A percentile compares a stretch with the other conserved stretches of the same genome.
Evolutionary conservation across 306 rosid species (phyloP).

Genomic region (Citrullus amarus): DNA sequence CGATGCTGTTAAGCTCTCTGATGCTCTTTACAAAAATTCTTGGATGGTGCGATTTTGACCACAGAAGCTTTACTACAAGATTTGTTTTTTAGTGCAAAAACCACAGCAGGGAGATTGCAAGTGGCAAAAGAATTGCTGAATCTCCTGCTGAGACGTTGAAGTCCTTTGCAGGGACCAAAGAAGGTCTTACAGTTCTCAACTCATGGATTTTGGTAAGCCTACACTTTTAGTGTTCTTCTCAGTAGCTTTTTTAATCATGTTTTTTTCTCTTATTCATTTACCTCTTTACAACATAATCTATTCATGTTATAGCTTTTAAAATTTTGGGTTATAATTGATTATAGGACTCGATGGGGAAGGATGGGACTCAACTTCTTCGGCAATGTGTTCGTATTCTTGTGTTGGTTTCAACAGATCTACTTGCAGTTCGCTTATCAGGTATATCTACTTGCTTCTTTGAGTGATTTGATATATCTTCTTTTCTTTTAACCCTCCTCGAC

Average conservation of each 20-base stretch:
- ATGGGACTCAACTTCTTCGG: conserved; percentile 92
- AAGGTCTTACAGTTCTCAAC: conserved; percentile 76
- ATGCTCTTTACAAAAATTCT: conserved; percentile 49
- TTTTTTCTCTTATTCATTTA: not conserved
- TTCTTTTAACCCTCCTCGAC: not conserved
- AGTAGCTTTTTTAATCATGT: not conserved
- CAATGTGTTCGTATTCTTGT: conserved; percentile 99
- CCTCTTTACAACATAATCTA: not conserved
- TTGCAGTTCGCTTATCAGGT: conserved; percentile 95
- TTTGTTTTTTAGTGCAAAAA: conserved; percentile 69
- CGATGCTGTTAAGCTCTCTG: conserved; percentile 68
- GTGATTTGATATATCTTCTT: not conserved
- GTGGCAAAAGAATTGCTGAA: conserved; percentile 73
- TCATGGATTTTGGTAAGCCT: conserved; percentile 83
- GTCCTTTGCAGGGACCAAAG: conserved; percentile 93
- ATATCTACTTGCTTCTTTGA: not conserved
- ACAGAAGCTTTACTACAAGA: conserved; percentile 60
- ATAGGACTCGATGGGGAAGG: conserved; percentile 99
- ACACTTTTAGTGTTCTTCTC: not conserved
- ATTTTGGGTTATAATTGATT: not conserved
- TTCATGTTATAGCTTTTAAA: conserved; percentile 2
- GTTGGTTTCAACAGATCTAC: conserved; percentile 76
- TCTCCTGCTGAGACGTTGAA: conserved; percentile 65
- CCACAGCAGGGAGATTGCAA: conserved; percentile 79
- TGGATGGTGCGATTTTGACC: conserved; percentile 50